Percentiles rank a stretch among this genome's conserved stretches.
Evolutionary conservation across 257 asterid genomes (phyloP).

Genomic region (Avicennia marina): DNA sequence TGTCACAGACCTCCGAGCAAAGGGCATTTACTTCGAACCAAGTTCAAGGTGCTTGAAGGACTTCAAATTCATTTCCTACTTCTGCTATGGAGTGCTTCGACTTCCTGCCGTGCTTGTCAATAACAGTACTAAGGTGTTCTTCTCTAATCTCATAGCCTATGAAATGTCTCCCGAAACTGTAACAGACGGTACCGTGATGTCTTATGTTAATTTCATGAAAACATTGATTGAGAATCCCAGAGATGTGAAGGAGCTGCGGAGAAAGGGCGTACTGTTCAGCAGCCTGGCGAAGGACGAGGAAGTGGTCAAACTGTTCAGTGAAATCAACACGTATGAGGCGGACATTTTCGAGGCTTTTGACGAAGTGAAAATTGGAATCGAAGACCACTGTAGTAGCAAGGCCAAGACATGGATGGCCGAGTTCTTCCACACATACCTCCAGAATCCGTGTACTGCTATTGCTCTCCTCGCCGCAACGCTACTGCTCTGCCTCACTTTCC

Average conservation of each 20-base stretch:
- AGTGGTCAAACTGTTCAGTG: conserved; percentile 4
- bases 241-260: conserved; percentile 25
- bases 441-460: too few relatives aligned
- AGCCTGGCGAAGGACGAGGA: conserved; percentile 24
- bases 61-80: neutral
- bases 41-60: neutral
- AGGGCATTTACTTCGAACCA: neutral
- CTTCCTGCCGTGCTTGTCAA: conserved; percentile 8
- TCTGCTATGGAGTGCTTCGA: conserved; percentile 5
- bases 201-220: conserved; percentile 27
- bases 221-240: conserved; percentile 9
- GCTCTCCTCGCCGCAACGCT: too few relatives aligned
- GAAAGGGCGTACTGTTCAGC: neutral
- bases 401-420: conserved; percentile 11
- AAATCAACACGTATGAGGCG: neutral
- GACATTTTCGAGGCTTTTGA: neutral
- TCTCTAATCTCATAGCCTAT: conserved; percentile 24
- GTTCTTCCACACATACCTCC: conserved; percentile 3
- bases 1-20: neutral
- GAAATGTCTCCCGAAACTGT: conserved; percentile 14
- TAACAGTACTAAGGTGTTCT: neutral
- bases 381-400: conserved; percentile 9
- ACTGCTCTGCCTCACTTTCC: too few relatives aligned
- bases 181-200: neutral
- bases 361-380: neutral